Evolutionary conservation across 2,329 filamentous ascomycete species (phyloP).

Genomic region (Emericellopsis cladophorae): DNA sequence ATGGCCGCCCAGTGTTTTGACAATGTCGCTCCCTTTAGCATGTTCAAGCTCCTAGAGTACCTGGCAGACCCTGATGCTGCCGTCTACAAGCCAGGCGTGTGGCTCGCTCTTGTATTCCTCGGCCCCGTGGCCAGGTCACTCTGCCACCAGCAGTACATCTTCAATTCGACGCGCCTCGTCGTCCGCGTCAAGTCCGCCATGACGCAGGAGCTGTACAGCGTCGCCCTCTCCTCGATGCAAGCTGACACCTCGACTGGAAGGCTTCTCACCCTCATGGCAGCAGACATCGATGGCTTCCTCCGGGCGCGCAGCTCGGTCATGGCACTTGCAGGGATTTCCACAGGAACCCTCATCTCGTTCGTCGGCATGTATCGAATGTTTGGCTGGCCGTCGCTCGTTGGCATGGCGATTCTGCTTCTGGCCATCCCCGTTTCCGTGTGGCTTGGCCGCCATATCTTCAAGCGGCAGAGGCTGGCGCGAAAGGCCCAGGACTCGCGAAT

Average conservation of each 20-base stretch:
- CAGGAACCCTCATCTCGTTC: constrained; percentile 32
- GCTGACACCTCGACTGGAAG: constrained; percentile 31
- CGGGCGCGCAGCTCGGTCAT: constrained; percentile 37
- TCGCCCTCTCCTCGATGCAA: constrained; percentile 38
- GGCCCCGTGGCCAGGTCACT: constrained; percentile 35
- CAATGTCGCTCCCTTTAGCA: constrained; percentile 36
- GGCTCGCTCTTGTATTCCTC: constrained; percentile 39
- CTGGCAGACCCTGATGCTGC: constrained; percentile 31
- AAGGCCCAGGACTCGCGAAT: constrained; percentile 43
- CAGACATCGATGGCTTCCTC: constrained; percentile 43
- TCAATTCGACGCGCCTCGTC: constrained; percentile 40
- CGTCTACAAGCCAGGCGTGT: constrained; percentile 34
- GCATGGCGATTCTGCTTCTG: constrained; percentile 31
- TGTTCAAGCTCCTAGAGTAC: constrained; percentile 40
- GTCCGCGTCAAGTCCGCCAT: constrained; percentile 43
- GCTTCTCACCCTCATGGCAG: constrained; percentile 44
- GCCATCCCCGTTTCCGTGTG: constrained; percentile 36
- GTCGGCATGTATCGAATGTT: constrained; percentile 38
- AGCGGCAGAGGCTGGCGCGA: constrained; percentile 36
- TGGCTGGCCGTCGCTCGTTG: constrained; percentile 41
- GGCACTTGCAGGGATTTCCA: constrained; percentile 28
- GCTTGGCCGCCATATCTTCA: constrained; percentile 35
- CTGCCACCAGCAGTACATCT: constrained; percentile 43
- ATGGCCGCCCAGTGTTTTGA: constrained; percentile 26
- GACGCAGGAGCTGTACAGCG: constrained; percentile 45